Evolutionary conservation across 1,284 basidiomycete genomes (phyloP), one percentile per base, ranked within the genome.

Genomic region (Ceratobasidium sp.): DNA sequence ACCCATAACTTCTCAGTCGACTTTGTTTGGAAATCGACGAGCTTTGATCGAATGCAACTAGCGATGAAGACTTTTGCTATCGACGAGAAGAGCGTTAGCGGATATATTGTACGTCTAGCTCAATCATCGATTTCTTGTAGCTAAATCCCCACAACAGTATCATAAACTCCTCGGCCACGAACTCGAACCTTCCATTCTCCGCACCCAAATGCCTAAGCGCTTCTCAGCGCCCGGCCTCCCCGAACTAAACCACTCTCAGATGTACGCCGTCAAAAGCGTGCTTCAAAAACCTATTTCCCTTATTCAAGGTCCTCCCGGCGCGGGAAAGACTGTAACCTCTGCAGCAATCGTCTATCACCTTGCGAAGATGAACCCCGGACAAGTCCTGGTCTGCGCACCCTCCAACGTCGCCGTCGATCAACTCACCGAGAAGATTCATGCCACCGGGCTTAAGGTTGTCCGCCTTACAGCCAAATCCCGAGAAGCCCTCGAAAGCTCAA

Each of bases 361-460:
- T 9, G 96, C 96, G 75, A 98, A 98, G 87, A 99, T 99, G 97
- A 99, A 99, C 83, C 96, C 96, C 0, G 98, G 98, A 44, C 98
- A 99, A 85, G 98, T 99, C 33, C 93, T 99, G 57, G 98, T 99
- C 78, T 98, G 97, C 84, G 98, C 98, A 0, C 98, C 98, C 0
- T 99, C 98, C 75, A 99, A 99, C 86, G 98, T 99, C 80, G 98
- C 98, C 65, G 98, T 99, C 77, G 98, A 99, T 84, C 98, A 99
- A 84, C 90, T 99, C 77, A 98, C 97, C 23, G 98, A 99, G 86
- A 99, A 99, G 88, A 99, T 99, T 79, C 97, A 99, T 83, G 88
- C 92, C 33, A 99, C 98, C 6, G 97, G 98, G 0, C 89, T 99
- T 81, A 99, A 99, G 85, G 98, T 98, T 78, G 98, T 99, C 64